Percentiles rank a stretch among this genome's conserved stretches.
Conservation (phyloP, 441 rosid species). For the Pelargonium australe region DNA sequence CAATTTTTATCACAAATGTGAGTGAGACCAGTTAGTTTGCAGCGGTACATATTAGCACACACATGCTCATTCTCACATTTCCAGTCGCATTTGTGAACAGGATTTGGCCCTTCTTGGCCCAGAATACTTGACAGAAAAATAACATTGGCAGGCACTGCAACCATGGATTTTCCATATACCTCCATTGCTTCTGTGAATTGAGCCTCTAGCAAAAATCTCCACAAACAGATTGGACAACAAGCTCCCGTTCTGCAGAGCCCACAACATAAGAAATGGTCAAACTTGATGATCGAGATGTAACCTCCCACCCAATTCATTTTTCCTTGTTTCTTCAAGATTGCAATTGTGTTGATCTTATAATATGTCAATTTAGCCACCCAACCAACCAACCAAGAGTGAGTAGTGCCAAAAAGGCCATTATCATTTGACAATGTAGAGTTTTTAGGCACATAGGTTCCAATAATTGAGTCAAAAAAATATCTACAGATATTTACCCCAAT, state of each 20-base stretch:
- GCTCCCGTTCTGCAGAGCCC: constrained; percentile 10
- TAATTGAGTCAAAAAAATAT: not conserved
- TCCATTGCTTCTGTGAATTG: constrained; percentile 46
- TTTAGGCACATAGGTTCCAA: no score
- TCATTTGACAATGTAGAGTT: no score
- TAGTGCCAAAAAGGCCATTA: no score
- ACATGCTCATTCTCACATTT: constrained; percentile 84
- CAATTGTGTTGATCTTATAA: no score
- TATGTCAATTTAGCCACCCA: no score
- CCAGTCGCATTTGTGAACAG: constrained; percentile 80
- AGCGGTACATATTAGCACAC: constrained; percentile 79
- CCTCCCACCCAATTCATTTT: no score
- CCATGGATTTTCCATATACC: constrained; percentile 62
- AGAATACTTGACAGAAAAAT: constrained; percentile 77
- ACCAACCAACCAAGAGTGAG: no score
- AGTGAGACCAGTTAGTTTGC: constrained; percentile 83
- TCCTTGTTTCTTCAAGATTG: constrained; percentile 2
- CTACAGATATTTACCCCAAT: not conserved
- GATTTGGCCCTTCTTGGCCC: constrained; percentile 62
- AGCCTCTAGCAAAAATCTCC: not conserved
- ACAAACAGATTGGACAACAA: not conserved
- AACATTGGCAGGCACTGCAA: constrained; percentile 56
- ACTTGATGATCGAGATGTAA: no score
- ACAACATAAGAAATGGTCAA: constrained; percentile 8
- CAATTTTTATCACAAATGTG: constrained; percentile 99